Conservation (phyloP, 148 eudicot species). For the Rhododendron mucronatum region DNA sequence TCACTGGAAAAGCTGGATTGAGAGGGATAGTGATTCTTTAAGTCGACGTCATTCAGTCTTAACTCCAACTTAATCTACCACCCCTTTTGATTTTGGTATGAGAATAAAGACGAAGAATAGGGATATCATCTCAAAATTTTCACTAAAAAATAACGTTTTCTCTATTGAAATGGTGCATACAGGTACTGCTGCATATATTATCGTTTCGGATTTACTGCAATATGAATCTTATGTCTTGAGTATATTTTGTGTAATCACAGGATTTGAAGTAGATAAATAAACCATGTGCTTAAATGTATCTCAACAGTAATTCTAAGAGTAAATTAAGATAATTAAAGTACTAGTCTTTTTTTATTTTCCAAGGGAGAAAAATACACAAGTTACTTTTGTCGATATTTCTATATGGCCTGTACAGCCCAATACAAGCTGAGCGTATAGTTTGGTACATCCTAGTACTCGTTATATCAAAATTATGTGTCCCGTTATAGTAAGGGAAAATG, state of each 20-base stretch:
- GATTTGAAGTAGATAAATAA: neutral
- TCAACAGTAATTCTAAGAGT: neutral
- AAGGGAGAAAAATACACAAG: neutral
- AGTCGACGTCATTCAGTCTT: neutral
- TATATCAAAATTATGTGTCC: neutral
- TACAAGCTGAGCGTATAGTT: neutral
- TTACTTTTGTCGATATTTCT: no score
- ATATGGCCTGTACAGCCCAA: neutral
- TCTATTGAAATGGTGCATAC: neutral
- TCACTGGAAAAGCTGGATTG: neutral
- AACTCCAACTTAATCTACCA: neutral
- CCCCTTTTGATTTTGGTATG: neutral
- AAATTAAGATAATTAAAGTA: neutral
- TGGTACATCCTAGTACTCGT: neutral
- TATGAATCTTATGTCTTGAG: neutral
- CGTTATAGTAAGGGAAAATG: no score
- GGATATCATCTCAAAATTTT: neutral
- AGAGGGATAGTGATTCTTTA: neutral
- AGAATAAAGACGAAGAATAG: neutral
- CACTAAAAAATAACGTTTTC: neutral
- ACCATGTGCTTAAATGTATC: neutral
- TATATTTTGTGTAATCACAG: neutral
- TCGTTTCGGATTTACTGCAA: neutral
- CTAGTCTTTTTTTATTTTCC: no score
- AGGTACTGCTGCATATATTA: neutral